phyloP scores from a whole-genome alignment of 2,329 filamentous ascomycete species.

The Alternaria sp. region DNA sequence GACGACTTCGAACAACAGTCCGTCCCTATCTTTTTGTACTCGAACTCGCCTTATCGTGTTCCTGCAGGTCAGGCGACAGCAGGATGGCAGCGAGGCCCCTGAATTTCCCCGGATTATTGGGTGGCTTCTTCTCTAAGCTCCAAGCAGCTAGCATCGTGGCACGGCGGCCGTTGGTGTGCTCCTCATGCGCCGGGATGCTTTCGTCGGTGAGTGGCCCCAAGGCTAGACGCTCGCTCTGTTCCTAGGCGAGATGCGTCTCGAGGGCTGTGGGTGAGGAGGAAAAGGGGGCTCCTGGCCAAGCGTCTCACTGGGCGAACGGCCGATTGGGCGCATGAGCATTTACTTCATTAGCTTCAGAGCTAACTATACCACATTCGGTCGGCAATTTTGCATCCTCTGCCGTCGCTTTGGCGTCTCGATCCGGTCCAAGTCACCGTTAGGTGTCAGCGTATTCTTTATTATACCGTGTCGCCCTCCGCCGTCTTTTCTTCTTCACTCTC shows the following conservation, averaged over 20 bases:
- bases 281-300: slow-evolving; percentile 30
- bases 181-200: slow-evolving; percentile 29
- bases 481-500: slow-evolving; percentile 27
- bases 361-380: slow-evolving; percentile 29
- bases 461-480: slow-evolving; percentile 19
- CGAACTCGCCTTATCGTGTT: not conserved
- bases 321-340: slow-evolving; percentile 35
- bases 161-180: slow-evolving; percentile 35
- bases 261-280: slow-evolving; percentile 14
- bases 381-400: slow-evolving; percentile 46
- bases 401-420: slow-evolving; percentile 40
- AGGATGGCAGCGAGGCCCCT: slow-evolving; percentile 35
- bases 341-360: slow-evolving; percentile 33
- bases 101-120: slow-evolving; percentile 51
- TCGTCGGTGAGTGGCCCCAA: slow-evolving; percentile 19
- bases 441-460: slow-evolving; percentile 31
- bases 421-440: slow-evolving; percentile 3
- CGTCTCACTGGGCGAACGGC: slow-evolving; percentile 22
- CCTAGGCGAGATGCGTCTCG: slow-evolving; percentile 16
- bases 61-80: slow-evolving; percentile 5
- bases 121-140: slow-evolving; percentile 29
- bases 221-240: slow-evolving; percentile 22
- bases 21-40: slow-evolving; percentile 17
- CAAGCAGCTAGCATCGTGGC: slow-evolving; percentile 27
- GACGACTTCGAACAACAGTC: slow-evolving; percentile 4